Percentiles rank a stretch among this genome's conserved stretches.
phyloP scores from a whole-genome alignment of 2,329 filamentous ascomycete genomes.

The Domatiomyces catenatus region DNA sequence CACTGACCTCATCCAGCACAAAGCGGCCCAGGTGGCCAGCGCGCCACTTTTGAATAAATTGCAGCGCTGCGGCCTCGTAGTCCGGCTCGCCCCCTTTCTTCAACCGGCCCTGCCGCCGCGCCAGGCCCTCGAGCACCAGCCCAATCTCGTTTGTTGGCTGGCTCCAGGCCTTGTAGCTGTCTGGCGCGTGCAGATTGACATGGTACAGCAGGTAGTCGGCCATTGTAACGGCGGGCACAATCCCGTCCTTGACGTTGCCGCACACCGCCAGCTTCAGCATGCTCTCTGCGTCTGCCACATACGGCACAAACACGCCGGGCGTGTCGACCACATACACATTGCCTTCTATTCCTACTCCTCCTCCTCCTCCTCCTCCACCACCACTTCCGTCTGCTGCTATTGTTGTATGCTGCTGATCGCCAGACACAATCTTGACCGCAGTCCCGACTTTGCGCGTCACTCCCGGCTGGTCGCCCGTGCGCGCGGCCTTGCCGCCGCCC shows the following conservation, averaged over 20 bases:
- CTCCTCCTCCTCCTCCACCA: conserved; percentile 3
- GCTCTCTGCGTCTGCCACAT: conserved; percentile 64
- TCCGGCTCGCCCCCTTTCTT: conserved; percentile 57
- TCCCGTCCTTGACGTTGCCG: conserved; percentile 76
- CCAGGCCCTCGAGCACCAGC: conserved; percentile 55
- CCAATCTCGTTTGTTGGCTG: conserved; percentile 72
- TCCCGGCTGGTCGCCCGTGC: conserved; percentile 74
- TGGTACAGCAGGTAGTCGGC: conserved; percentile 83
- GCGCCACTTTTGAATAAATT: conserved; percentile 71
- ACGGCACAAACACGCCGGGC: conserved; percentile 88
- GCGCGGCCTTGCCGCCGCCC: conserved; percentile 53
- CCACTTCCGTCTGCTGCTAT: not conserved
- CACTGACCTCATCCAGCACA: conserved; percentile 59
- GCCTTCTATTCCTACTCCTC: conserved; percentile 31
- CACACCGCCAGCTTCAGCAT: conserved; percentile 95
- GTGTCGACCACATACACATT: conserved; percentile 74
- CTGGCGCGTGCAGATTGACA: conserved; percentile 53
- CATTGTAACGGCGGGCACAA: conserved; percentile 61
- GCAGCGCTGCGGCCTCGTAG: conserved; percentile 57
- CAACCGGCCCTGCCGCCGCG: conserved; percentile 59
- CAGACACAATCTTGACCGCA: conserved; percentile 63
- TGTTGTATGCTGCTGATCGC: conserved; percentile 26
- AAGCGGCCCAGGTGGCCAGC: conserved; percentile 61
- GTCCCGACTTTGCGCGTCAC: conserved; percentile 74
- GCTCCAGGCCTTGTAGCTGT: conserved; percentile 47